Percentiles rank a stretch among this genome's conserved stretches.
Conservation (phyloP, 2,329 filamentous ascomycete species). For the Fusarium sororula region DNA sequence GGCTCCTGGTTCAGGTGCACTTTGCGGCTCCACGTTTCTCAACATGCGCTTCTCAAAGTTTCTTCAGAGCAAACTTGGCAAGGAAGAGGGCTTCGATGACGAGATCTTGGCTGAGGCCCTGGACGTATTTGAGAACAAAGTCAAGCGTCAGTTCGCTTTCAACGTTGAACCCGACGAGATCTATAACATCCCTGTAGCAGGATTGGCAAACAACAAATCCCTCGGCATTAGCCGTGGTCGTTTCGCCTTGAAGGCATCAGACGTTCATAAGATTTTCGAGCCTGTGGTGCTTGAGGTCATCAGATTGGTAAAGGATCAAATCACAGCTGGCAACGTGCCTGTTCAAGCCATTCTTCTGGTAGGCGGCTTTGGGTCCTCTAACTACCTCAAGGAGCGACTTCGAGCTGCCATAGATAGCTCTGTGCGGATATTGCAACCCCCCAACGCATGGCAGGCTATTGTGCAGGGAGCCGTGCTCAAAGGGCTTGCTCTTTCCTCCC, state of each 20-base stretch:
- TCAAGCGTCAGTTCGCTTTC: slow-evolving; percentile 50
- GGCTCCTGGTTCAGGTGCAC: slow-evolving; percentile 54
- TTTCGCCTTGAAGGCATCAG: slow-evolving; percentile 50
- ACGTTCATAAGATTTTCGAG: slow-evolving; percentile 55
- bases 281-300: slow-evolving; percentile 56
- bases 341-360: slow-evolving; percentile 56
- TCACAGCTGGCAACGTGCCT: slow-evolving; percentile 48
- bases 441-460: slow-evolving; percentile 58
- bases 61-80: slow-evolving; percentile 51
- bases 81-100: slow-evolving; percentile 52
- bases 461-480: slow-evolving; percentile 61
- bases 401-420: slow-evolving; percentile 45
- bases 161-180: slow-evolving; percentile 44
- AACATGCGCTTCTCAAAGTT: slow-evolving; percentile 56
- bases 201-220: slow-evolving; percentile 51
- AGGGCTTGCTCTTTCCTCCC: slow-evolving; percentile 52
- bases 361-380: slow-evolving; percentile 57
- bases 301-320: slow-evolving; percentile 55
- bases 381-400: slow-evolving; percentile 55
- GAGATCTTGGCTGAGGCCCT: slow-evolving; percentile 52
- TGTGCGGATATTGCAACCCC: slow-evolving; percentile 56
- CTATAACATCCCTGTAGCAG: slow-evolving; percentile 52
- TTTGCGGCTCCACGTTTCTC: slow-evolving; percentile 58
- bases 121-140: slow-evolving; percentile 53
- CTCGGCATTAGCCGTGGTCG: slow-evolving; percentile 51